Evolutionary conservation across 345 rosid genomes (phyloP), one percentile per base, ranked within the genome.

Genomic region (Barbarea vulgaris): DNA sequence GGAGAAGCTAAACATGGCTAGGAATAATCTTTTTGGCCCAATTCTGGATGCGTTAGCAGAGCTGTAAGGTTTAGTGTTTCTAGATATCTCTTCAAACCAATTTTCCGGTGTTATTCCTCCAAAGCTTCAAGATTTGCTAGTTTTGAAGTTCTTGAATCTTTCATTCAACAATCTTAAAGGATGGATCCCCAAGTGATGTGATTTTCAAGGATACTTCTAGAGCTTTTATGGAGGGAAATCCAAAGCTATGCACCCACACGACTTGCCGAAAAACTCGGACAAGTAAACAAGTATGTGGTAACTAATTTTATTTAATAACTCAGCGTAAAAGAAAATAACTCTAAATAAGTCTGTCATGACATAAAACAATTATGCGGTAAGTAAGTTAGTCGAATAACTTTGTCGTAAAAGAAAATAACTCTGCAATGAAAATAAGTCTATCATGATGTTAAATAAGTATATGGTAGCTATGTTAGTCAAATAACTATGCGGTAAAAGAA

Each of bases 81-180:
- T 85, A 15, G 88, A 85, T 76, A 74, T 85, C 28, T 87, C 91
- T 1, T 65, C 80, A 21, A 87, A 85, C 72, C 62, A 77, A 36
- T 56, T 87, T 15, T 85, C 86, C 5, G 88, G 87, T 50, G 11
- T 56, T 31, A 83, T 87, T 64, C 88, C 91, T 63, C 4, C 48
- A 3, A 76, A 82, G 0, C 74, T 83, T 41, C 79, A 77, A 71
- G 67, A 76, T 25, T 60, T 87, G 12, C 60, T 41, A n/a, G 84
- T 64, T 25, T 67, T 87, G 53, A 50, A 63, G 30, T 78, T 58
- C 42, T 74, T 87, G 75, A 87, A 87, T 79, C 82, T 87, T 44
- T 58, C 87, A 14, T 82, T 75, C 68, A 87, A 85, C 50, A 56
- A 81, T 39, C 84, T 87, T 2, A 81, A 87, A 69, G 87, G 88